Evolutionary conservation across 1,139 yeast genomes (phyloP), one percentile per base, ranked within the genome.

Genomic region (Sugiyamaella sp.): DNA sequence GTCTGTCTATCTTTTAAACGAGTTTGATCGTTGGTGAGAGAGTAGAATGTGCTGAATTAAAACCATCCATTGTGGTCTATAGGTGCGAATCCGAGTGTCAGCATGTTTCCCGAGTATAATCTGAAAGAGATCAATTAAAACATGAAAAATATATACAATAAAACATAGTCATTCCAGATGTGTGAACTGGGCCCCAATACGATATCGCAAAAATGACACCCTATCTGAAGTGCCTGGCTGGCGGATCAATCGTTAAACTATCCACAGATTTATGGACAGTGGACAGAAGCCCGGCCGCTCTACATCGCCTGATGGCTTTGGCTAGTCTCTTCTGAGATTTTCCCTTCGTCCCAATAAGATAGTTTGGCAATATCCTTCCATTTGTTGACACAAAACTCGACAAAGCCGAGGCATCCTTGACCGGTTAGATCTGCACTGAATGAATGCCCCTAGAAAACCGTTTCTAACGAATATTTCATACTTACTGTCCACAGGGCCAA

Each of bases 281-380:
- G 24, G 89, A 80, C 64, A 86, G 73, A 55, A 86, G 74, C 0
- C 95, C 93, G 54, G 84, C 80, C 2, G 84, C 81, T 61, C 90
- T 75, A 16, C 89, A 84, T 51, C 90, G 74, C 65, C 83, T 77
- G 50, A 86, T 78, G 37, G 93, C 90, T 59, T 78, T 81, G 0
- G 86, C 76, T 61, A 86, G 72, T 59, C 74, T 73, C 65, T 77
- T 79, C 65, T 86, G 93, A 62, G 84, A 85, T 59, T 72, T 74
- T 17, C 77, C 75, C 53, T 69, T 75, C 61, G 84, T 77, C 2
- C 88, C 89, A 5, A 85, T 80, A 19, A 76, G 72, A 27, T 76
- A 72, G 52, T 87, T 76, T 3, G 86, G 82, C 53, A 81, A 71
- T 49, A 86, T 85, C 60, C 80, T 81, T n/a, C 93, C 93, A 14